Percentiles rank a stretch among this genome's conserved stretches.
These are phyloP conservation scores for Morella rubra DNA, from an alignment of 306 rosid species.

Conservation along the genomic window DNA sequence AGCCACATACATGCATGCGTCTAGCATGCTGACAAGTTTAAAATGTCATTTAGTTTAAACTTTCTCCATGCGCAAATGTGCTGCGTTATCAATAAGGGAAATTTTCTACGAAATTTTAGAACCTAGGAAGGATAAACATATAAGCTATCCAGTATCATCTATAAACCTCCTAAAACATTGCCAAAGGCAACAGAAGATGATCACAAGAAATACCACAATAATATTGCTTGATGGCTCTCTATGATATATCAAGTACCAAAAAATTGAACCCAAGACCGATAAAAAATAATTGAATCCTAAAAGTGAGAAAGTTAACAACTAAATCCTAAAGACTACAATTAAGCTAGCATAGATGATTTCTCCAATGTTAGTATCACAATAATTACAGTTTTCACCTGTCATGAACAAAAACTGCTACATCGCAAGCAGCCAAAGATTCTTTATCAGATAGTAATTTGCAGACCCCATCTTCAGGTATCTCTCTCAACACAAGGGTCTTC, in stretches of 20 bases:
- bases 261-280: neutral
- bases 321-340: neutral
- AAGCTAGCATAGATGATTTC: too few species aligned
- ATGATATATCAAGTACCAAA: neutral
- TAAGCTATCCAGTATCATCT: too few species aligned
- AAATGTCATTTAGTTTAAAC: neutral
- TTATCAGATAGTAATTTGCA: conserved; percentile 57
- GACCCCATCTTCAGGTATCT: conserved; percentile 89
- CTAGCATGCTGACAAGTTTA: neutral
- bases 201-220: too few species aligned
- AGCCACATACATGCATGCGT: neutral
- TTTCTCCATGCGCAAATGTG: neutral
- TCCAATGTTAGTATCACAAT: too few species aligned
- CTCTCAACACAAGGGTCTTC: conserved; percentile 74
- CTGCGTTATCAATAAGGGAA: neutral
- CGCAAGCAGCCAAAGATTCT: conserved; percentile 93
- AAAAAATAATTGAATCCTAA: neutral
- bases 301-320: neutral
- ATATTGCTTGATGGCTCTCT: neutral
- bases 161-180: too few species aligned
- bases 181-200: too few species aligned
- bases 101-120: neutral
- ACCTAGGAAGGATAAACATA: neutral
- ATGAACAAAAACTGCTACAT: conserved; percentile 84
- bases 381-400: conserved; percentile 57